Base-by-base conservation (phyloP, 2,329 filamentous ascomycete genomes). In the Xylaria hypoxylon region DNA sequence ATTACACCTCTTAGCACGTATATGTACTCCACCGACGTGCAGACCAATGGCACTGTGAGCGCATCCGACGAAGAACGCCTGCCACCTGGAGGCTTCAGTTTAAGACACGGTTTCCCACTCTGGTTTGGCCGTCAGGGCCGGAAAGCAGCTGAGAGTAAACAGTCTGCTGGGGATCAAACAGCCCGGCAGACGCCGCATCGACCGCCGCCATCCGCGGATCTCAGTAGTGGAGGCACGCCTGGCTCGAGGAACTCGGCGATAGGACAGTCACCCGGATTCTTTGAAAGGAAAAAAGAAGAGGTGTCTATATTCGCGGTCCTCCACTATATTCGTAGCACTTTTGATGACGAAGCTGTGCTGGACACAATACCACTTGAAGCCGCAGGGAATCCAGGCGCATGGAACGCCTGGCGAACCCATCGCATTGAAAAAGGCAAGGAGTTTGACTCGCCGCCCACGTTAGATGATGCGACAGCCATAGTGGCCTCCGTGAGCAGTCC, bases 1-100 rank as follows among this genome's bases (percentile, higher is more conserved):
- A 90, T 98, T 71, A 94, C 94, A 7, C 94, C 96, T 42, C 85
- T 96, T 68, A 97, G 94, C n/a, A 97, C 93, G 3, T 96, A 97
- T 80, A 96, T 93, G 76, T 96, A 97, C 82, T 92, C 93, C 47
- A 94, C 92, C 68, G 90, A 91, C 64, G 88, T 91, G 40, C 88
- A 92, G 68, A 90, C 89, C 68, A 86, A 87, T 62, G 92, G 92
- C 53, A 93, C 92, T 0, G 90, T 94, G 68, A 95, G 92, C 77
- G 92, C 93, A 8, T 91, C 89, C 1, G 93, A 97, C 73, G 90
- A 93, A 38, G 92, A 96, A 76, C 85, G 92, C 15, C 82, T 97
- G 59, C 92, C 94, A 0, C 94, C 95, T 0, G 96, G 95, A 1
- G 92, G 93, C 0, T 97, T 97, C 81, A 97, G 92, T 74, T 82